Evolutionary conservation across 2,329 filamentous ascomycete species (phyloP), one percentile per base, ranked within the genome.

Genomic region (Plenodomus lindquistii): DNA sequence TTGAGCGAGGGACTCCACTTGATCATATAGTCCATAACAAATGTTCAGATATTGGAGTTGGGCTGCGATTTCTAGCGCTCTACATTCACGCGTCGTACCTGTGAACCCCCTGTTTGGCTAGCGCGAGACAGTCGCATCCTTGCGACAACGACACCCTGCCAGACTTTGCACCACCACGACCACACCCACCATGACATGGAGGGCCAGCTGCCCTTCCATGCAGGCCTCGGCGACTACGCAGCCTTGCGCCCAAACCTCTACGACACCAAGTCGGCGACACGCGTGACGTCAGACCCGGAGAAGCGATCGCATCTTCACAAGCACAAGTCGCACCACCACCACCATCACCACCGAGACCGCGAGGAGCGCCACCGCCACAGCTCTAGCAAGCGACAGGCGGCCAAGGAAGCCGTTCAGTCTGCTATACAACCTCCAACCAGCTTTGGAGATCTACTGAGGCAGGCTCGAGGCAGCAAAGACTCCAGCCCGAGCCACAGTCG

Each of bases 341-440:
- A 65, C 44, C 55, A 60, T 44, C 55, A 74, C 22, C 62, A 65
- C 43, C 55, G 59, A 43, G 54, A 74, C 22, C 61, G 52, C 38
- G 53, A 59, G 21, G 58, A 66, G 43, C 63, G 66, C 19, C 59
- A 66, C 39, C 58, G 60, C 19, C 65, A 67, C 44, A 57, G 60
- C 49, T 67, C 66, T 31, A 58, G 60, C 38, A 50, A 49, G 11
- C 66, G 69, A 34, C 65, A 77, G 48, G 61, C 52, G 5, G 72
- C 63, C 11, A 77, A 74, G 55, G 73, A 76, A 50, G 71, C 69
- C 1, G 72, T 76, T 22, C 73, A 77, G 50, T 77, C 74, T 16
- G 75, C 75, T 9, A 68, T 76, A 34, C 70, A 74, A 46, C 71
- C 74, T 4, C 75, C 75, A 1, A 73, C 75, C 13, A 75, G 72